phyloP scores from a whole-genome alignment of 192 early-diverging fungal genomes.

The Lobosporangium transversale region DNA sequence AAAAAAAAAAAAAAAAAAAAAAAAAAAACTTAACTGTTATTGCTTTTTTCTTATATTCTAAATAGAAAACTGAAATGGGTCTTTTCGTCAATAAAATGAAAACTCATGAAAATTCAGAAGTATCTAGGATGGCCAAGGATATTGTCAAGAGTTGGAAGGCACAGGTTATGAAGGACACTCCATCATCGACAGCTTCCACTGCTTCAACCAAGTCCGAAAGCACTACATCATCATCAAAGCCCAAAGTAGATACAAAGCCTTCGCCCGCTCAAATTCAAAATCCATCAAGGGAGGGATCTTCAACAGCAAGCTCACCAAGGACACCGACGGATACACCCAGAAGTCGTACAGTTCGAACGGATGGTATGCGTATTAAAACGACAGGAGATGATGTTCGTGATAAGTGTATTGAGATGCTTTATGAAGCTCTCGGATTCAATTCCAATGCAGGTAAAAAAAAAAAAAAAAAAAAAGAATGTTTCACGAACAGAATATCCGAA shows the following conservation, averaged over 20 bases:
- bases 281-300: slow-evolving; percentile 22
- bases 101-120: slow-evolving; percentile 65
- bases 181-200: slow-evolving; percentile 48
- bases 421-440: slow-evolving; percentile 74
- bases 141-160: slow-evolving; percentile 88
- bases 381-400: slow-evolving; percentile 76
- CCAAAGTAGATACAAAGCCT: slow-evolving; percentile 36
- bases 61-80: slow-evolving; percentile 82
- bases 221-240: slow-evolving; percentile 12
- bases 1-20: background rate
- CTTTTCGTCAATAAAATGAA: slow-evolving; percentile 79
- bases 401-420: slow-evolving; percentile 84
- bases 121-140: slow-evolving; percentile 71
- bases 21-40: no score
- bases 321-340: slow-evolving; percentile 56
- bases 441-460: slow-evolving; percentile 63
- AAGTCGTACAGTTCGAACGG: slow-evolving; percentile 67
- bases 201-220: slow-evolving; percentile 24
- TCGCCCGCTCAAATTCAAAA: slow-evolving; percentile 14
- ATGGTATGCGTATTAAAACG: slow-evolving; percentile 61
- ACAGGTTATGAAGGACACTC: slow-evolving; percentile 61
- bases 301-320: slow-evolving; percentile 39
- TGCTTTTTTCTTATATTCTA: slow-evolving; percentile 4
- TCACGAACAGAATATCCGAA: no score
- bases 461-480: no score